These are phyloP conservation scores for Brassica incana DNA, from an alignment of 345 rosid species.

Conservation along the genomic window DNA sequence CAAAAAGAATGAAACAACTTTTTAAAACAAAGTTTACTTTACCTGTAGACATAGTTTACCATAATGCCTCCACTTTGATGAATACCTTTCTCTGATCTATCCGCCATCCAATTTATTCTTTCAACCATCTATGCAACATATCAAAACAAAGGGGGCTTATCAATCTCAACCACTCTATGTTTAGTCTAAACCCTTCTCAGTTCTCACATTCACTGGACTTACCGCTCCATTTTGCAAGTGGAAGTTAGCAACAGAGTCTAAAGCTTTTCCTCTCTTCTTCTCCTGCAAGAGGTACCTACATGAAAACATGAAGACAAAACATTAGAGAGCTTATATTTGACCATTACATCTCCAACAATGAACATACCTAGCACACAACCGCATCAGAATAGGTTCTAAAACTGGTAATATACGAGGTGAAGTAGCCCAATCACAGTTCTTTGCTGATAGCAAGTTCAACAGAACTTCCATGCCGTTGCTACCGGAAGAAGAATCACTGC, in stretches of 20 bases:
- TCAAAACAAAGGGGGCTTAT: not conserved
- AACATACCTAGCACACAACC: constrained; percentile 77
- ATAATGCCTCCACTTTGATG: constrained; percentile 83
- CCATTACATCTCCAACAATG: not conserved
- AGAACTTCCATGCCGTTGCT: constrained; percentile 75
- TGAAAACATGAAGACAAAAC: not conserved
- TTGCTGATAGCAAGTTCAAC: constrained; percentile 51
- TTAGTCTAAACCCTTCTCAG: not conserved
- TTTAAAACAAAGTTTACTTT: not conserved
- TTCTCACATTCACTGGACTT: constrained; percentile 25
- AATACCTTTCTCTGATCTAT: constrained; percentile 71
- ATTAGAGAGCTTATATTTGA: not conserved
- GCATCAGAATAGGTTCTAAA: constrained; percentile 67
- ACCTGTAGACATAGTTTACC: constrained; percentile 96
- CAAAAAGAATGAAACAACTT: not conserved
- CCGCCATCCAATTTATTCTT: constrained; percentile 97
- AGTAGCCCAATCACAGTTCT: constrained; percentile 56
- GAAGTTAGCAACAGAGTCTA: constrained; percentile 95
- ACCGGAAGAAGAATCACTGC: constrained; percentile 54
- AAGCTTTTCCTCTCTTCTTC: constrained; percentile 94
- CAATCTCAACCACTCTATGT: not conserved
- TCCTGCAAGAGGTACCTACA: constrained; percentile 82
- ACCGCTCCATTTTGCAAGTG: constrained; percentile 99
- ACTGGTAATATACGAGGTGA: constrained; percentile 50
- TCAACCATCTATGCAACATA: constrained; percentile 69